Percentiles rank a stretch among this genome's conserved stretches.
These are phyloP conservation scores for Cystobasidiaceae sp. DNA, from an alignment of 1,284 basidiomycete genomes.

Conservation along the genomic window DNA sequence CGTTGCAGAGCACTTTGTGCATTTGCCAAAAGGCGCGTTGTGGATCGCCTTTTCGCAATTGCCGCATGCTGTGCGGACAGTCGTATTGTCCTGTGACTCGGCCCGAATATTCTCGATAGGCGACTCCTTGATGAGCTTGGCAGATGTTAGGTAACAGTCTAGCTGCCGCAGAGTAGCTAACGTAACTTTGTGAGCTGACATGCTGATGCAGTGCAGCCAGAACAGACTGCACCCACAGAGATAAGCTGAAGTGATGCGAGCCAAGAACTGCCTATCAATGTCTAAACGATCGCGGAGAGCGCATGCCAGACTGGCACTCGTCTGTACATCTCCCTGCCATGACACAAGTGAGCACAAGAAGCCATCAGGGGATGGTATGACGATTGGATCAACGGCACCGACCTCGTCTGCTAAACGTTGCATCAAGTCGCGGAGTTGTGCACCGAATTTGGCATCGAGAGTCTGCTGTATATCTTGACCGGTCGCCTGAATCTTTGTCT, in stretches of 20 bases:
- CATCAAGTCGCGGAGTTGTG: constrained; percentile 5
- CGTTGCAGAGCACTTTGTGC: constrained; percentile 16
- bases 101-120: constrained; percentile 1
- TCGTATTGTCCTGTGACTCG: constrained; percentile 24
- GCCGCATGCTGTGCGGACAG: constrained; percentile 28
- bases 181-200: not conserved
- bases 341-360: not conserved
- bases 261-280: constrained; percentile 2
- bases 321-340: constrained; percentile 20
- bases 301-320: constrained; percentile 22
- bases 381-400: not conserved
- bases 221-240: not conserved
- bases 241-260: constrained; percentile 27
- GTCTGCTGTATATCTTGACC: not conserved
- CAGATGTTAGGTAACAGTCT: constrained; percentile 21
- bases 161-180: constrained; percentile 6
- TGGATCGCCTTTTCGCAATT: constrained; percentile 14
- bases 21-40: constrained; percentile 18
- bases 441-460: not conserved
- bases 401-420: constrained; percentile 19
- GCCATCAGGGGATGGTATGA: not conserved
- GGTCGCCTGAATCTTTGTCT: not conserved
- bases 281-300: not conserved
- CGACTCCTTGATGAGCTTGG: constrained; percentile 11
- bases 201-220: not conserved